A percentile compares a stretch with the other conserved stretches of the same genome.
Conservation (phyloP, 192 early-diverging fungal genomes). For the Coemansia sp. region DNA sequence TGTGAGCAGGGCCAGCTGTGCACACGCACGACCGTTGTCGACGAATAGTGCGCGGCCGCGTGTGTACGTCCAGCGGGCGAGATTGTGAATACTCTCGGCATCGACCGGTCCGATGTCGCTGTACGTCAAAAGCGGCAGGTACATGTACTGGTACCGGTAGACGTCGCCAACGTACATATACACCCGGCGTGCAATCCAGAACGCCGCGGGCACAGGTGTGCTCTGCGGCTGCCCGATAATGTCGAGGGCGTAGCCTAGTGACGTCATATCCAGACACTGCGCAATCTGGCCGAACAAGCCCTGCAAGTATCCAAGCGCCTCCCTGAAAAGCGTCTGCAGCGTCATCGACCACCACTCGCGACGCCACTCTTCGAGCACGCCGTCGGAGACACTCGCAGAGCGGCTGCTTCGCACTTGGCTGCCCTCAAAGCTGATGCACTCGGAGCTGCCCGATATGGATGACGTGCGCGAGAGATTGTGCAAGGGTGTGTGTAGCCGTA, state of each 20-base stretch:
- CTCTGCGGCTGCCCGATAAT: not conserved
- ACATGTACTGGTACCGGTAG: constrained; percentile 45
- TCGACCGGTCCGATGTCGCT: constrained; percentile 17
- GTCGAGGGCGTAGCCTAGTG: constrained; percentile 10
- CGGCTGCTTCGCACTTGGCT: constrained; percentile 14
- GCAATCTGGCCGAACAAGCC: constrained; percentile 13
- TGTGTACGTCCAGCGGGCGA: constrained; percentile 35
- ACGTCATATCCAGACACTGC: constrained; percentile 2
- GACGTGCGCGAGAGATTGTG: constrained; percentile 29
- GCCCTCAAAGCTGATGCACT: constrained; percentile 11
- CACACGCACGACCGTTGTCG: constrained; percentile 31
- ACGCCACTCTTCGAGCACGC: constrained; percentile 27
- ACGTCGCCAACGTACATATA: constrained; percentile 37
- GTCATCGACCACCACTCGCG: constrained; percentile 40
- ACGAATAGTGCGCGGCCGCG: constrained; percentile 31
- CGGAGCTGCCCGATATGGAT: constrained; percentile 26
- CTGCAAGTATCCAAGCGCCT: constrained; percentile 43
- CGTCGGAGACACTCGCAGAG: constrained; percentile 7
- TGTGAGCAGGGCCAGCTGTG: constrained; percentile 29
- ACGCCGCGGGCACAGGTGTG: constrained; percentile 3
- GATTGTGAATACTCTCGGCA: not conserved
- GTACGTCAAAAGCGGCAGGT: constrained; percentile 28
- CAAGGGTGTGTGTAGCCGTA: constrained; percentile 26
- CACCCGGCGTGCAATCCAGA: constrained; percentile 28
- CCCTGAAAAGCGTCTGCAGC: constrained; percentile 33